phyloP scores from a whole-genome alignment of 345 rosid genomes.

The Microthlaspi erraticum region DNA sequence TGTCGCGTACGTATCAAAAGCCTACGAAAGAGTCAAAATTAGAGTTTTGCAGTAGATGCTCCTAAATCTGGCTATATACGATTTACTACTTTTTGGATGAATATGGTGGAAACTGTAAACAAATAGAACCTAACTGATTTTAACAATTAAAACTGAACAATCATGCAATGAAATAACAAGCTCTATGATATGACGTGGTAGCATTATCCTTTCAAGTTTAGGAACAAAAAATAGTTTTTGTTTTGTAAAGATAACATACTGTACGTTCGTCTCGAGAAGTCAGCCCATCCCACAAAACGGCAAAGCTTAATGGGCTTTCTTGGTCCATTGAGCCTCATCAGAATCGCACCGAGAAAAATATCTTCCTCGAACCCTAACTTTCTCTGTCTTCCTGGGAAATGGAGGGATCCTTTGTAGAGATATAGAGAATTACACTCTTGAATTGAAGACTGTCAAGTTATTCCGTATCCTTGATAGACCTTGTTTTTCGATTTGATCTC shows the following conservation, averaged over 20 bases:
- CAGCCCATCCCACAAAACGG: constrained; percentile 20
- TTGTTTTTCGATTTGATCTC: constrained; percentile 17
- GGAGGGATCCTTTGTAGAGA: neutral
- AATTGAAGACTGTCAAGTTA: constrained; percentile 11
- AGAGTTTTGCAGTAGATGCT: neutral
- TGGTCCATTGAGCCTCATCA: constrained; percentile 13
- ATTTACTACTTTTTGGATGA: neutral
- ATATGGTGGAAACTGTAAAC: too few species aligned
- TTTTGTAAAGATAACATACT: too few species aligned
- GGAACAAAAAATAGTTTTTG: too few species aligned
- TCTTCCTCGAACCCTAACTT: constrained; percentile 41
- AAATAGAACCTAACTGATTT: too few species aligned
- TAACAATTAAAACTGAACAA: too few species aligned
- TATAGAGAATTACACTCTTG: neutral
- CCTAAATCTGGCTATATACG: neutral
- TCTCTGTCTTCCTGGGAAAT: neutral
- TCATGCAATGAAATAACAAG: too few species aligned
- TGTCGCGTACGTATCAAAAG: too few species aligned
- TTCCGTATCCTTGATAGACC: constrained; percentile 8
- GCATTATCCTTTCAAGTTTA: too few species aligned
- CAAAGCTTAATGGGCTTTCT: constrained; percentile 24
- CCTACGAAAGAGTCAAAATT: neutral
- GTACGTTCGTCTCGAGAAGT: neutral
- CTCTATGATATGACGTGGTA: too few species aligned
- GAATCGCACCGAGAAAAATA: constrained; percentile 25